Conservation (phyloP, 2,329 filamentous ascomycete genomes). For the Botrytis medusae region DNA sequence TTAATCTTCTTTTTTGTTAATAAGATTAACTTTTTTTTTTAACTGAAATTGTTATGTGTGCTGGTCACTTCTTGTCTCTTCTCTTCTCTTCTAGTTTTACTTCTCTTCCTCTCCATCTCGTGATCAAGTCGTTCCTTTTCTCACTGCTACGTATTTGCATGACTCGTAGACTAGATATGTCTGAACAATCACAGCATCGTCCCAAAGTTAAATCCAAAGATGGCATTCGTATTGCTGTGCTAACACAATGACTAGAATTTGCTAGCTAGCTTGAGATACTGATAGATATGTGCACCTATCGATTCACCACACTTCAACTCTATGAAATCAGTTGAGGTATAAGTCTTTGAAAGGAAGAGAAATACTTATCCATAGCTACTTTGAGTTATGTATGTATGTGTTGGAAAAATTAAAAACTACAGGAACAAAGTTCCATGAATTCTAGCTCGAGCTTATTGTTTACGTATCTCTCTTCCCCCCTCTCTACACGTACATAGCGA, state of each 20-base stretch:
- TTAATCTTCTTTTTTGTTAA: rapidly evolving
- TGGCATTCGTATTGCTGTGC: too few relatives aligned
- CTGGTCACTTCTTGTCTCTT: neutral
- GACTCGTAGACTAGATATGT: neutral
- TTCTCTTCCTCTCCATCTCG: neutral
- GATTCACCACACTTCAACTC: too few relatives aligned
- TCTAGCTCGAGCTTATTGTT: neutral
- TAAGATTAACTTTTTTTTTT: too few relatives aligned
- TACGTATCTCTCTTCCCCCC: neutral
- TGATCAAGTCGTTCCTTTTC: neutral
- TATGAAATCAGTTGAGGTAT: too few relatives aligned
- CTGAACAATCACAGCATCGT: rapidly evolving
- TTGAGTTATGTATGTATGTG: neutral
- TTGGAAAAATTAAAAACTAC: neutral
- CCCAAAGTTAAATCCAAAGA: neutral
- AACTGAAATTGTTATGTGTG: neutral
- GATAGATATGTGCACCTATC: too few relatives aligned
- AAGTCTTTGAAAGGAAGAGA: neutral
- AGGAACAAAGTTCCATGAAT: neutral
- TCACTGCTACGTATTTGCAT: too few relatives aligned
- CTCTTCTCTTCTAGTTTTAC: neutral
- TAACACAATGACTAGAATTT: too few relatives aligned
- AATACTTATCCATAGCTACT: neutral
- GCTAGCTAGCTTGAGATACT: too few relatives aligned
- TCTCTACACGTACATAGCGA: neutral